Base-by-base conservation (phyloP, 768 basidiomycete genomes). In the Holtermanniella nyarrowii region DNA sequence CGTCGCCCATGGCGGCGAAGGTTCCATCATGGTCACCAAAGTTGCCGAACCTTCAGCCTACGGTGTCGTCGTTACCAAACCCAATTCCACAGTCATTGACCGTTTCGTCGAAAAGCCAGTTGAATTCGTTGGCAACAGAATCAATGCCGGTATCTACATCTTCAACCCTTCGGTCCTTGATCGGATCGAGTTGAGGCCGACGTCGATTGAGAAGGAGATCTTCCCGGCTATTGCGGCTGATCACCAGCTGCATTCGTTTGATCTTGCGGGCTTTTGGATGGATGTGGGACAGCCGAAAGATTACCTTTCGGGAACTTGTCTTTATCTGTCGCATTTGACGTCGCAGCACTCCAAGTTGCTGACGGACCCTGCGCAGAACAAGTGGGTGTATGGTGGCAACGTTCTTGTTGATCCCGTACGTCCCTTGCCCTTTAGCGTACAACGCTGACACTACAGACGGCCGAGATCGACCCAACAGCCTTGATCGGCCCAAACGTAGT, bases 71-170 rank as follows among this genome's bases (percentile, higher is more conserved):
- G 74, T 76, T 37, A 71, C 72, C 55, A 69, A 72, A 54, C 73
- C 74, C 43, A 66, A 66, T 62, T 64, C 70, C 25, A 72, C 73
- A 16, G 63, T 72, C 40, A 76, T 76, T 55, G 75, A 76, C 66
- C 72, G 75, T 53, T 76, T 76, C 68, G 75, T 76, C 50, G 75
- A 76, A 67, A 76, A 76, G 68, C 75, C 75, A 24, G 72, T 74
- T 48, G 73, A 74, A 52, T 76, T 75, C 52, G 75, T 76, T 50
- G 75, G 75, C 26, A 76, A 76, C 72, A 61, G 74, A 50, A 75
- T 76, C 70, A 76, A 76, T 69, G 75, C 75, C 53, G 75, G 75
- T 65, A 75, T 76, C 68, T 76, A 76, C 72, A 74, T 76, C 63
- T 75, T 76, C 75, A 74, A 75, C 74, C 75, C 75, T n/a, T 67